phyloP scores from a whole-genome alignment of 495 filamentous ascomycete genomes.

The Aspergillus wentii region DNA sequence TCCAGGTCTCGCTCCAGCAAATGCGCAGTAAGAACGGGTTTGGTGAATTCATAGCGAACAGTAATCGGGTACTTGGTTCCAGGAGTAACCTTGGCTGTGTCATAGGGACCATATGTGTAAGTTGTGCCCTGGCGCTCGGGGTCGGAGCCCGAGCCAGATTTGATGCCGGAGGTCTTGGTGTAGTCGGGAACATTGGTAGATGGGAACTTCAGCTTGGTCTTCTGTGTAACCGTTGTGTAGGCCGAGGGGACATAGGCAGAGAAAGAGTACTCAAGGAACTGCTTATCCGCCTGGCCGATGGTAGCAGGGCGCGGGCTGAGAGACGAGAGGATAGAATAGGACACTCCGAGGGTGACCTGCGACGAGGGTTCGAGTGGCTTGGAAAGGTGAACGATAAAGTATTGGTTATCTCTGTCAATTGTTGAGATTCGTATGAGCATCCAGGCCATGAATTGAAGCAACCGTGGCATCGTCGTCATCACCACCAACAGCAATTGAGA shows the following conservation, averaged over 20 bases:
- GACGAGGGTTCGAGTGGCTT: constrained; percentile 65
- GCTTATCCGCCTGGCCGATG: constrained; percentile 75
- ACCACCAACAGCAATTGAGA: constrained; percentile 16
- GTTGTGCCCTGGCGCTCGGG: constrained; percentile 79
- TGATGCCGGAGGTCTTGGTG: constrained; percentile 61
- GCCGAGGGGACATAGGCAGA: constrained; percentile 75
- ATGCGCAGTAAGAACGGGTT: constrained; percentile 73
- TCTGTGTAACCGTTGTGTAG: constrained; percentile 84
- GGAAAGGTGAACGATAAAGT: constrained; percentile 76
- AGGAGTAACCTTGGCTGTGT: constrained; percentile 59
- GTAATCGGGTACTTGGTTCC: constrained; percentile 65
- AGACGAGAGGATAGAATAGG: constrained; percentile 69
- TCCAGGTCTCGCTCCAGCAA: constrained; percentile 84
- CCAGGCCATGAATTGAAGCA: constrained; percentile 2
- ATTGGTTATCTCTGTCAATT: constrained; percentile 63
- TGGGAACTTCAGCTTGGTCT: constrained; percentile 92
- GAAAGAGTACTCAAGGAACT: constrained; percentile 81
- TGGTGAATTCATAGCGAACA: constrained; percentile 94
- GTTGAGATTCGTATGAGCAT: constrained; percentile 4
- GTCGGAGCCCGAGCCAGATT: constrained; percentile 64
- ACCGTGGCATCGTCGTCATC: constrained; percentile 13
- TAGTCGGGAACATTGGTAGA: constrained; percentile 75
- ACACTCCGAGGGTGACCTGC: constrained; percentile 83
- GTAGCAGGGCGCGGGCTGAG: constrained; percentile 72
- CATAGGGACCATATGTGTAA: constrained; percentile 91